A percentile compares a stretch with the other conserved stretches of the same genome.
Evolutionary conservation across 495 filamentous ascomycete species (phyloP).

Genomic region (Penicillium egyptiacum): DNA sequence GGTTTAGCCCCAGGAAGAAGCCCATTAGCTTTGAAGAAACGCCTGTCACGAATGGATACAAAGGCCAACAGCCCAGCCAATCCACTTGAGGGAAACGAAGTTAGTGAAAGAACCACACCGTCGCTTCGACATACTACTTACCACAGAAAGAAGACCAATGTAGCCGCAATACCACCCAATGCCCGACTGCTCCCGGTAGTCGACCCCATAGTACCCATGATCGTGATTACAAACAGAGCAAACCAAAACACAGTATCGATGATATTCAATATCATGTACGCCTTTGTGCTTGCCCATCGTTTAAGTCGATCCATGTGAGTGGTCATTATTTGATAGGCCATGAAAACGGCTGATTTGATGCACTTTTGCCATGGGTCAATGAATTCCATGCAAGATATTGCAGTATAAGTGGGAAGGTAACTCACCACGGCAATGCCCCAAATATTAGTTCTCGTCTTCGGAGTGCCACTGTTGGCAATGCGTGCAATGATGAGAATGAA

Average conservation of each 20-base stretch:
- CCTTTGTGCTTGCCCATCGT: constrained; percentile 32
- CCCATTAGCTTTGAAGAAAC: constrained; percentile 18
- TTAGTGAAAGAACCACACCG: neutral
- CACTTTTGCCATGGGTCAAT: constrained; percentile 17
- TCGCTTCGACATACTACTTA: constrained; percentile 9
- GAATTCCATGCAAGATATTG: neutral
- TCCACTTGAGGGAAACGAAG: neutral
- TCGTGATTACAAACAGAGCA: constrained; percentile 28
- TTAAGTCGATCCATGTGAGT: constrained; percentile 24
- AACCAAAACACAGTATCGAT: constrained; percentile 39
- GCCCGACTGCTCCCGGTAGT: constrained; percentile 21
- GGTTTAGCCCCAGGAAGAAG: constrained; percentile 5
- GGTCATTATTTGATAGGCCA: constrained; percentile 37
- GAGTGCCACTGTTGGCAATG: constrained; percentile 24
- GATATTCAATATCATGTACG: constrained; percentile 31
- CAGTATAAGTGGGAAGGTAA: neutral
- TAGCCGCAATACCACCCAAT: constrained; percentile 22
- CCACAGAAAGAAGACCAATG: constrained; percentile 22
- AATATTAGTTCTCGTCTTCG: constrained; percentile 21
- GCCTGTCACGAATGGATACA: constrained; percentile 15
- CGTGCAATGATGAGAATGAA: constrained; percentile 30
- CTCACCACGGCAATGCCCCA: constrained; percentile 34
- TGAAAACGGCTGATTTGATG: constrained; percentile 34
- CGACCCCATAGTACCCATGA: constrained; percentile 16
- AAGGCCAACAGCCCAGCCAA: constrained; percentile 14